Base-by-base conservation (phyloP, 2,329 filamentous ascomycete genomes). In the Macrophomina phaseolina region DNA sequence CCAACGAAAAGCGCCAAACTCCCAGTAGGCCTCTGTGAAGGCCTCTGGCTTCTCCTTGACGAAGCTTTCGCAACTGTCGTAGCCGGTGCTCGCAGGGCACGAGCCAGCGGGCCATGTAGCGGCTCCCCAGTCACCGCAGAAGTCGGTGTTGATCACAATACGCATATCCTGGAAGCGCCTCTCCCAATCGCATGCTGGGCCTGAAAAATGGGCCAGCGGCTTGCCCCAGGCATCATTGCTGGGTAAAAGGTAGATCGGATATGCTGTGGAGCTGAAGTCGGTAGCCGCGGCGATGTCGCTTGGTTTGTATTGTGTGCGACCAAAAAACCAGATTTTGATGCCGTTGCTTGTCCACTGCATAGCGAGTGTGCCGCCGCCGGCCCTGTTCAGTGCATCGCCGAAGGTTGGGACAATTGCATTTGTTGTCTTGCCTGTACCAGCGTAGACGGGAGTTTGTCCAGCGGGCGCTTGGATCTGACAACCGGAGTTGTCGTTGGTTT, bases 111-210 rank as follows among this genome's bases (percentile, higher is more conserved):
- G 14, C 89, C 90, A 96, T 52, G 89, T 72, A 2, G 78, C 76
- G 30, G 72, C 72, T n/a, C 84, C 84, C 84, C 84, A 86, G 52
- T 82, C 79, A 46, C 85, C 84, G 64, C 84, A 86, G 71, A 86
- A 85, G 1, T 82, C 80, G 0, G 78, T 82, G 71, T 86, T 80
- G 64, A 86, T 79, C 40, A 85, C 75, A 56, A 78, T 69, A 30
- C 69, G 71, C 49, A 75, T 68, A 40, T 75, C 70, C 32, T 69
- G 68, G 69, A 80, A 78, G 18, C 69, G 67, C 40, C 68, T 23
- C 0, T 68, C 60, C 69, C 95, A 90, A 65, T 77, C 73, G 67
- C 77, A 79, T 7, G 63, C 69, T 2, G 58, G 11, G 65, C 77
- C 74, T n/a, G 82, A 78, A 78, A 81, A 80, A 28, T 71, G 69